These are phyloP conservation scores for Prototheca cutis DNA, from an alignment of 163 green algal genomes.

Conservation along the genomic window DNA sequence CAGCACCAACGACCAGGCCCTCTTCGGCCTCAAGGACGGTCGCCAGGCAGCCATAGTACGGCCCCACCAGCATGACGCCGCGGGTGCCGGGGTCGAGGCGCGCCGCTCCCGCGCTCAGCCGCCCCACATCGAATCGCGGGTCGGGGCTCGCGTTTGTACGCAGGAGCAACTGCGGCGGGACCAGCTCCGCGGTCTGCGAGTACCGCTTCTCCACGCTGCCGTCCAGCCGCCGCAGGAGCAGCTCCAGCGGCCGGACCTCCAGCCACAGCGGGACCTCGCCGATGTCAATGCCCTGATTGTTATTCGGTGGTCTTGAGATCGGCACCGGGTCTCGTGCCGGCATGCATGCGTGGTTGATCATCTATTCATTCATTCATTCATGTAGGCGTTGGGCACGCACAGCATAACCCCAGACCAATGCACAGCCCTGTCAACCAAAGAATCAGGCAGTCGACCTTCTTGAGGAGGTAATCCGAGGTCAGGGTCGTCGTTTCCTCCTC, in stretches of 20 bases:
- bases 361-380: neutral
- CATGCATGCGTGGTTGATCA: neutral
- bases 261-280: conserved; percentile 42
- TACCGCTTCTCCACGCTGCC: conserved; percentile 73
- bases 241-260: conserved; percentile 50
- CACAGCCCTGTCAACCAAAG: too few relatives aligned
- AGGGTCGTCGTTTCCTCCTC: too few relatives aligned
- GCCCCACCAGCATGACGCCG: conserved; percentile 59
- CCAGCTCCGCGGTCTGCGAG: conserved; percentile 38
- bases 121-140: conserved; percentile 26
- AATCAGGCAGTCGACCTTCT: too few relatives aligned
- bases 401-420: too few relatives aligned
- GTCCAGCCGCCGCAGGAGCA: conserved; percentile 49
- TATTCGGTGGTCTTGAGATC: neutral
- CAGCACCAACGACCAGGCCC: neutral
- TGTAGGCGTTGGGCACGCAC: too few relatives aligned
- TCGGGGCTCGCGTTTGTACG: conserved; percentile 38
- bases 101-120: conserved; percentile 4
- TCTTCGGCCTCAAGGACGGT: conserved; percentile 41
- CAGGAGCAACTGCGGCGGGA: conserved; percentile 41
- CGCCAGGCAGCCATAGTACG: conserved; percentile 65
- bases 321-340: neutral
- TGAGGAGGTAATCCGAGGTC: too few relatives aligned
- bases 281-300: conserved; percentile 45
- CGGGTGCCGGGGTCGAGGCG: conserved; percentile 16